Evolutionary conservation across 2,329 filamentous ascomycete genomes (phyloP).

Genomic region (Fusarium keratoplasticum): DNA sequence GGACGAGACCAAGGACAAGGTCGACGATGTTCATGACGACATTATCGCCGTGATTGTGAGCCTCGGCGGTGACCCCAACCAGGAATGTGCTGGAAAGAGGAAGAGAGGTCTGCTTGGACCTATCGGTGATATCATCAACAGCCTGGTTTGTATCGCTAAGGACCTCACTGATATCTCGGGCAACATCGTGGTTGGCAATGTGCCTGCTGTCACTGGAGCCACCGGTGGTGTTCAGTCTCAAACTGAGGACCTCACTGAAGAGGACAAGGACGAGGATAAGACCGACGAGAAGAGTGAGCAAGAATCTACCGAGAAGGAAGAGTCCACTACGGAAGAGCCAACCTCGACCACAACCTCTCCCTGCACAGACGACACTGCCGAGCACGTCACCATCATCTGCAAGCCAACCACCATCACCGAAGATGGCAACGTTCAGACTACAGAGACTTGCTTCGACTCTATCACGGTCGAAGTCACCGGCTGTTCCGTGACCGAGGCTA

Average conservation of each 20-base stretch:
- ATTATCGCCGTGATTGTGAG: constrained; percentile 16
- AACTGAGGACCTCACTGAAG: constrained; percentile 24
- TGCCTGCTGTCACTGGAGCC: constrained; percentile 18
- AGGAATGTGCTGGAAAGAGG: constrained; percentile 17
- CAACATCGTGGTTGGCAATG: constrained; percentile 13
- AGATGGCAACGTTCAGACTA: constrained; percentile 1
- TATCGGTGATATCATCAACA: constrained; percentile 29
- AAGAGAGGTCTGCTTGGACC: constrained; percentile 26
- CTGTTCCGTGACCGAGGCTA: constrained; percentile 26
- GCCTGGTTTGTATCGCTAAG: constrained; percentile 22
- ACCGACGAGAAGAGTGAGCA: constrained; percentile 23
- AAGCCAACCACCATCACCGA: constrained; percentile 17
- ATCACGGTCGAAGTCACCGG: constrained; percentile 16
- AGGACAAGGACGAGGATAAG: constrained; percentile 11
- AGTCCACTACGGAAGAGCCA: constrained; percentile 12
- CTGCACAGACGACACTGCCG: constrained; percentile 20
- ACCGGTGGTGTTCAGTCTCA: constrained; percentile 6
- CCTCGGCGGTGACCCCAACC: constrained; percentile 21
- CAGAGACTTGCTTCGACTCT: constrained; percentile 13
- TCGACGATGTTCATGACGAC: constrained; percentile 18
- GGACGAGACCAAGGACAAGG: constrained; percentile 27
- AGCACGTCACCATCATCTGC: constrained; percentile 22
- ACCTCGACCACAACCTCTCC: constrained; percentile 23
- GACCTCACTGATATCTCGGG: constrained; percentile 20
- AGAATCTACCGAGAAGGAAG: constrained; percentile 21